These are phyloP conservation scores for Stramenopiles sp. DNA, from an alignment of 352 stramenopile species.

Conservation along the genomic window DNA sequence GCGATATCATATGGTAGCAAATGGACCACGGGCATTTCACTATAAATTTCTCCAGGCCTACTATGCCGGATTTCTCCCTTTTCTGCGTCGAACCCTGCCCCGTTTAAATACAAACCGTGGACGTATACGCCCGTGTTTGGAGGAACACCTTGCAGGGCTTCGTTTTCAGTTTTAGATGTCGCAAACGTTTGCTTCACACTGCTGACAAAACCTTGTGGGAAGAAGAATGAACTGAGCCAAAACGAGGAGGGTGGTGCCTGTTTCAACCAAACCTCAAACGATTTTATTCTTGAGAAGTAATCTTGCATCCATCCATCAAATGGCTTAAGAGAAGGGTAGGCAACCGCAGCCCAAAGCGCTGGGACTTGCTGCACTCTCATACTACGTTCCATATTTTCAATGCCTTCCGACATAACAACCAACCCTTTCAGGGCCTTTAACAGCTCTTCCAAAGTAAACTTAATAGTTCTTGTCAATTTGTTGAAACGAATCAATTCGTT, in stretches of 20 bases:
- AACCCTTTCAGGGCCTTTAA: slow-evolving; percentile 64
- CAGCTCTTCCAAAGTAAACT: slow-evolving; percentile 50
- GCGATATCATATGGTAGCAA: not conserved
- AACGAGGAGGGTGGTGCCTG: slow-evolving; percentile 49
- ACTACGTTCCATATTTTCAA: slow-evolving; percentile 74
- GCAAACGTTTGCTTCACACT: slow-evolving; percentile 70
- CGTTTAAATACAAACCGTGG: slow-evolving; percentile 79
- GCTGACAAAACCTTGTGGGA: slow-evolving; percentile 82
- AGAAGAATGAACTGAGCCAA: slow-evolving; percentile 83
- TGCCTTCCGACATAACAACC: slow-evolving; percentile 58
- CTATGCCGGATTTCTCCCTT: slow-evolving; percentile 51
- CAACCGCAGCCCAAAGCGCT: slow-evolving; percentile 56
- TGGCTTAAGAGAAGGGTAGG: slow-evolving; percentile 69
- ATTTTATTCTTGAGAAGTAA: slow-evolving; percentile 57
- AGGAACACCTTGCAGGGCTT: slow-evolving; percentile 28
- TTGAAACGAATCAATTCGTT: slow-evolving; percentile 74
- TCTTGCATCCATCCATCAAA: slow-evolving; percentile 71
- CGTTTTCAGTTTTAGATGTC: slow-evolving; percentile 44
- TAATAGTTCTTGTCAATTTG: slow-evolving; percentile 54
- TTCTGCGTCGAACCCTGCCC: slow-evolving; percentile 55
- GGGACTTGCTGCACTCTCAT: slow-evolving; percentile 67
- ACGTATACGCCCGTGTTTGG: slow-evolving; percentile 57
- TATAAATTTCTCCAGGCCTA: slow-evolving; percentile 53
- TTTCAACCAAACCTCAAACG: slow-evolving; percentile 55
- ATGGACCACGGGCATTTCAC: slow-evolving; percentile 56